Evolutionary conservation across 192 early-diverging fungal species (phyloP), one percentile per base, ranked within the genome.

Genomic region (Coemansia sp.): DNA sequence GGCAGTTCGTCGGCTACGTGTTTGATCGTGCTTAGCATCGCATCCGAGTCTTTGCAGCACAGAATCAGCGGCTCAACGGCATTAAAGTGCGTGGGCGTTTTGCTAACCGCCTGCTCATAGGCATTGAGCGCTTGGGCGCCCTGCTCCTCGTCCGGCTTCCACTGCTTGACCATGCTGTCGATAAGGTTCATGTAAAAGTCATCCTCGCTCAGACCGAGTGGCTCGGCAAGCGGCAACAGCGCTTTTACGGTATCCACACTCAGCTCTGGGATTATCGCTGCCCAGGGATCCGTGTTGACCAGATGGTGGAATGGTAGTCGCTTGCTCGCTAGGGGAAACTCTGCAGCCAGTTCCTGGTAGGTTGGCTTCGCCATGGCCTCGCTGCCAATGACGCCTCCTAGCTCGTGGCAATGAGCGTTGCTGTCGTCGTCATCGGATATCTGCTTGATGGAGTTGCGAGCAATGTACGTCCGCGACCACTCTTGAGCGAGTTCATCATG

Each of bases 301-400:
- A 92, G 71, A 23, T 64, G 62, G 64, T 91, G 88, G 75, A 85
- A 91, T 10, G 90, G 88, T 18, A 92, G 75, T n/a, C 88, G 76
- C 45, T 64, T 47, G 13, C 66, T 66, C 52, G 73, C 64, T 23
- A 55, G 70, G 71, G 76, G 72, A 67, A 63, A 69, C 20, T 66
- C 61, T 16, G 69, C 62, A n/a, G 71, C 52, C 11, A 71, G 60
- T 26, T 59, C 65, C 9, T 62, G 42, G 23, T 43, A 62, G 47
- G 72, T 65, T 9, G 52, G 37, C 14, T 6, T 28, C 13, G 28
- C 26, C 52, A 31, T 16, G 10, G 23, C 47, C 47, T 25, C 23
- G 16, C 31, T 28, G 47, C 16, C 61, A 16, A 34, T 47, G 13
- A 26, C 18, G 38, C 45, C 14, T 13, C 34, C 47, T 31, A 33